Evolutionary conservation across 352 stramenopile genomes (phyloP), one percentile per base, ranked within the genome.

Genomic region (Phytophthora ramorum): DNA sequence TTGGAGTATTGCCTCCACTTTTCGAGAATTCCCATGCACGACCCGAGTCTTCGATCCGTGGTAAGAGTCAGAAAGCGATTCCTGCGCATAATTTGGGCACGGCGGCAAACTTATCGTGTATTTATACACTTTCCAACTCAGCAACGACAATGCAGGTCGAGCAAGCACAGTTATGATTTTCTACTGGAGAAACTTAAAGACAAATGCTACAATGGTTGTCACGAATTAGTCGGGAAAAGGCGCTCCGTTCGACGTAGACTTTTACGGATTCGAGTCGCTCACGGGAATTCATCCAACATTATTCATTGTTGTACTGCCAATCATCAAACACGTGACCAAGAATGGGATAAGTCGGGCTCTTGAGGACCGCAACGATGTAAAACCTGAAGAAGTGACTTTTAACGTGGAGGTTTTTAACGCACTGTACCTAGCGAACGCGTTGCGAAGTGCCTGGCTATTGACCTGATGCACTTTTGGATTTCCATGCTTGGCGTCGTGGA

Each of bases 261-360:
- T 4, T 34, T 24, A 24, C 22, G 22, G 1, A 24, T 24, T 24
- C 22, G 22, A 24, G 22, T 24, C 22, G 24, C 48, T 64, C 10
- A 26, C 40, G 10, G 56, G 45, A 1, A 22, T 57, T n/a, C 3
- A 57, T 16, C 45, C 56, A 43, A 16, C 35, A 5, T 10, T 57
- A 12, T 51, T 64, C 19, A 34, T 37, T 10, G 1, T 30, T 7
- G 17, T 44, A 1, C 41, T 52, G 16, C 57, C 24, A 28, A 37
- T 57, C 13, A 59, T 47, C 48, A 64, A 54, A 49, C 3, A 40
- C 16, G 32, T 24, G 47, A 61, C 24, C 1, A 77, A 74, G 40
- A 57, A 71, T 13, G 35, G 43, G 26, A 45, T 62, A 3, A 74
- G 59, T 43, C 70, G 67, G 7, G 30, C 24, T 1, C 50, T 77